Evolutionary conservation across 1,284 basidiomycete species (phyloP), one percentile per base, ranked within the genome.

Genomic region (Porogramme epimiltina): DNA sequence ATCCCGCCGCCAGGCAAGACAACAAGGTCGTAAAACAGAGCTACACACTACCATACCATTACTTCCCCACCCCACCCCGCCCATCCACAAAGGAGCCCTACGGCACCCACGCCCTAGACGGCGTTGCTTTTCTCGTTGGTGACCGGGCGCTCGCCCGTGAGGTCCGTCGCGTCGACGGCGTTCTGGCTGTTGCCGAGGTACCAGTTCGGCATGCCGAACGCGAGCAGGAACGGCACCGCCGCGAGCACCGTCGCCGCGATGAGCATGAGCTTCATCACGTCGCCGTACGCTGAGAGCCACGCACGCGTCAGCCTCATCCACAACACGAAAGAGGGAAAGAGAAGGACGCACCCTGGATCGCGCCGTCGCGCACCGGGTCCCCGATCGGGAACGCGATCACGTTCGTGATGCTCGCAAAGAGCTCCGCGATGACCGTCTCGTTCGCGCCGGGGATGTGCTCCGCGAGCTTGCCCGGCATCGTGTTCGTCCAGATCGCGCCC

Each of bases 391-490:
- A 76, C 26, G 66, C 51, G 16, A 73, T 70, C 28, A 78, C 80
- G 42, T 66, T 62, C 15, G 69, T 73, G 61, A 86, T 80, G n/a
- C 74, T 77, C 2, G 80, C 79, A 59, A 78, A 86, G 1, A 84
- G 68, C 37, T 56, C 52, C 1, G 63, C 66, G 5, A 73, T 69
- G 11, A 75, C 70, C 0, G 63, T 68, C 28, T 68, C 64, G 4
- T 67, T 59, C 28, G 77, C 62, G 55, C 70, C 67, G 1, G 84
- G 76, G 4, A 91, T 74, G 61, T 83, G 70, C 39, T 70, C 59
- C 2, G 71, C 77, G 8, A 93, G 76, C 51, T 79, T 77, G 0
- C 59, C 60, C 16, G 88, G 89, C 81, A 87, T 82, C 20, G 73
- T 66, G 52, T 76, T 75, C 18, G 78, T 76, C 79, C 84, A 87